Base-by-base conservation (phyloP, 2,329 filamentous ascomycete species). In the Cladosporium colombiae region DNA sequence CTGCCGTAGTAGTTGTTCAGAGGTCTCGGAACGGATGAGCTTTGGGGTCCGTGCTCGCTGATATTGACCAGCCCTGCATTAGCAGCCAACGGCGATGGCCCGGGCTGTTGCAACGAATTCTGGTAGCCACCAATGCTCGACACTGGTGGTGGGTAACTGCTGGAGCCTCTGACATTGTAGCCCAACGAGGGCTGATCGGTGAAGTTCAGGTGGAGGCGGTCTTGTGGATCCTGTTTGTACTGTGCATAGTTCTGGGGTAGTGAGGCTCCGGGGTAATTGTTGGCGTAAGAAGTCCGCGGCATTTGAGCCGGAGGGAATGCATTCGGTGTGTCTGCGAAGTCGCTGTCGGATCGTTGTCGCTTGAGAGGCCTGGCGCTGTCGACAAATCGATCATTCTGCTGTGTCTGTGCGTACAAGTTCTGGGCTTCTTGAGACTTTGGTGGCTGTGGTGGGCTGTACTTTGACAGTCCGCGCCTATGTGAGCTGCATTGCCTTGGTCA, bases 321-420 rank as follows among this genome's bases (percentile, higher is more conserved):
- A 27, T 37, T 56, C 2, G 52, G 25, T 5, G 52, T 60, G 31
- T 65, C 63, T 27, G 63, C 71, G 62, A 72, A 73, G 55, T 73
- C 71, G 53, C 68, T 72, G 31, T 70, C 67, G 23, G 72, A 69
- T 65, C 71, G 66, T 57, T 71, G 71, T 55, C 72, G 67, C 65
- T 74, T 74, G 21, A 67, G 66, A 11, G 60, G 67, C 21, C 70
- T 68, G 14, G 68, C 65, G 21, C 66, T 66, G 52, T 68, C 63
- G 49, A 61, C 65, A 56, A 69, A 71, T 11, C 68, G 65, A 16
- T 65, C 63, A 50, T 52, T 55, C 23, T 52, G 33, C 29, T 44
- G 55, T 40, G 56, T 52, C 56, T 68, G 68, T 65, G 57, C 40
- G 61, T 58, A 49, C 62, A 53, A 37, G 21, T 61, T 55, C 35